Conservation (phyloP, 805 yeast genomes). For the Spathaspora boniae region DNA sequence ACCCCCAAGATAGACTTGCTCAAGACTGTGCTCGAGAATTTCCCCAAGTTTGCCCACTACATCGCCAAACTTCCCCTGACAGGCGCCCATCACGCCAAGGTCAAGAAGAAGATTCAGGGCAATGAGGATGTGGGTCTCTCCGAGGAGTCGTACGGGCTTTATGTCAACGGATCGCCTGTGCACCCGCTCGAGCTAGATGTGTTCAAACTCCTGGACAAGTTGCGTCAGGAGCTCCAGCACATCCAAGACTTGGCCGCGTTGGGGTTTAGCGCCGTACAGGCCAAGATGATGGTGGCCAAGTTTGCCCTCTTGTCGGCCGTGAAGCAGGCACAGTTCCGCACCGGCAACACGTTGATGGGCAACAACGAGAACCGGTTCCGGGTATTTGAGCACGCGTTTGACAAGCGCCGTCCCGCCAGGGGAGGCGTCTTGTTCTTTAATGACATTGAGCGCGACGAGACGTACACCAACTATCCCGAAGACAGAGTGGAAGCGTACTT, state of each 20-base stretch:
- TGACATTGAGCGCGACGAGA: slow-evolving; percentile 63
- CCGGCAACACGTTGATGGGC: slow-evolving; percentile 30
- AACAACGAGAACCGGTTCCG: slow-evolving; percentile 33
- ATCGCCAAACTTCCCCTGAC: slow-evolving; percentile 18
- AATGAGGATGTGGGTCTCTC: slow-evolving; percentile 39
- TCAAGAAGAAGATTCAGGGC: slow-evolving; percentile 21
- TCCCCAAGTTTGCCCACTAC: slow-evolving; percentile 51
- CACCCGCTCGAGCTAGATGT: slow-evolving; percentile 43
- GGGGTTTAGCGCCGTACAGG: slow-evolving; percentile 31
- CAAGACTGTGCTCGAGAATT: slow-evolving; percentile 40
- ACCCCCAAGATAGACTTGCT: slow-evolving; percentile 32
- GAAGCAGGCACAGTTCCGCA: slow-evolving; percentile 31
- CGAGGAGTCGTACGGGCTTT: slow-evolving; percentile 47
- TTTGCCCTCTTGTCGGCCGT: slow-evolving; percentile 40
- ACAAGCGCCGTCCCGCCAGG: slow-evolving; percentile 11
- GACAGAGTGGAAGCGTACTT: slow-evolving; percentile 46
- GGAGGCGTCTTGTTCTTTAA: slow-evolving; percentile 67
- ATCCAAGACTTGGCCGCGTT: slow-evolving; percentile 21
- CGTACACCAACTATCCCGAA: slow-evolving; percentile 44
- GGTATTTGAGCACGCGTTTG: slow-evolving; percentile 24
- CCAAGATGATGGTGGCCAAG: slow-evolving; percentile 31
- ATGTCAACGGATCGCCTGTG: slow-evolving; percentile 66
- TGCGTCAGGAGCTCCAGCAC: slow-evolving; percentile 22
- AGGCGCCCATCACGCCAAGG: slow-evolving; percentile 14
- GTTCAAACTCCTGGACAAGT: slow-evolving; percentile 40